A percentile compares a stretch with the other conserved stretches of the same genome.
Evolutionary conservation across 495 filamentous ascomycete genomes (phyloP).

Genomic region (Oidiodendron maius): DNA sequence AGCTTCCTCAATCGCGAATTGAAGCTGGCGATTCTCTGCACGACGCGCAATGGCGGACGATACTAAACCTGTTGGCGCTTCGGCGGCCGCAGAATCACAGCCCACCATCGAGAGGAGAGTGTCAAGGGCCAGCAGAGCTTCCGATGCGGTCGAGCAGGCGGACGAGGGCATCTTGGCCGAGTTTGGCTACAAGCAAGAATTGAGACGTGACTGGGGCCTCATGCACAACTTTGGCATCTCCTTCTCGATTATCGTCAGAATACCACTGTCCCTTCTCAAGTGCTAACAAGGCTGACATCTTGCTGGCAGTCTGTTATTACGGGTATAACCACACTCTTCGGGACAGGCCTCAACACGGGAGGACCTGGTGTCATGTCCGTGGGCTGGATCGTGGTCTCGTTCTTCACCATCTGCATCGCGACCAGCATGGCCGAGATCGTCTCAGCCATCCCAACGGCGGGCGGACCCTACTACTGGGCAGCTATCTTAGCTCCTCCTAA

Average conservation of each 20-base stretch:
- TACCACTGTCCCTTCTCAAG: background rate
- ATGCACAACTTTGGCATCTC: constrained; percentile 61
- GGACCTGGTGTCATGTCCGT: constrained; percentile 49
- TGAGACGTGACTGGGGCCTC: constrained; percentile 54
- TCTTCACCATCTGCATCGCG: constrained; percentile 54
- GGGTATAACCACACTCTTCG: constrained; percentile 52
- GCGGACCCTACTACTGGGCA: constrained; percentile 64
- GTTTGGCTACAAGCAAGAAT: constrained; percentile 58
- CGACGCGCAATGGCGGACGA: background rate
- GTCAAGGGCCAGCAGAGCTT: background rate
- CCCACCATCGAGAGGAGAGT: background rate
- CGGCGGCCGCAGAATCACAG: background rate
- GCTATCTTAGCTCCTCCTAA: constrained; percentile 52
- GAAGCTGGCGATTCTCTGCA: too few species aligned
- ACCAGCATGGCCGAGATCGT: constrained; percentile 62
- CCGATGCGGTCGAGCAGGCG: constrained; percentile 21
- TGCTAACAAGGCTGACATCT: constrained; percentile 2
- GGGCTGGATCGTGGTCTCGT: constrained; percentile 55
- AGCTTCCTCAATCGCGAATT: background rate
- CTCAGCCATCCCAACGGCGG: constrained; percentile 56
- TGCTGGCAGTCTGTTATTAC: constrained; percentile 50
- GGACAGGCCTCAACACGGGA: constrained; percentile 50
- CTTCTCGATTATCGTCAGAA: constrained; percentile 58
- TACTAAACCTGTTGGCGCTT: background rate
- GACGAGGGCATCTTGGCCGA: constrained; percentile 53